phyloP scores from a whole-genome alignment of 2,329 filamentous ascomycete species.

The Didymella segeticola region DNA sequence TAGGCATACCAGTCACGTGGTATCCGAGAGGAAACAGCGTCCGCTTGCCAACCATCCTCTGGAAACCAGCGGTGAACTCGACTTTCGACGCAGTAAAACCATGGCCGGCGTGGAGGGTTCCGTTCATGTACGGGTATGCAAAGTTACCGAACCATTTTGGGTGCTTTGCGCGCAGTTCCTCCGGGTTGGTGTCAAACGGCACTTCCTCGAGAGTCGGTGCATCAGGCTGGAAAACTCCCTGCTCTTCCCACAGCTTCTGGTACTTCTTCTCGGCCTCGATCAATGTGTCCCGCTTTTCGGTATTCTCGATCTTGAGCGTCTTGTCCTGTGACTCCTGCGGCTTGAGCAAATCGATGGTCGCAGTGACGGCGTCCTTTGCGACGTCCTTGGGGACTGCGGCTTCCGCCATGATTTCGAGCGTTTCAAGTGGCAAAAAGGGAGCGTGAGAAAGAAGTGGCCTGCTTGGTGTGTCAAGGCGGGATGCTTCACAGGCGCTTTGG shows the following conservation, averaged over 20 bases:
- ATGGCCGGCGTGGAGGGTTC: conserved; percentile 81
- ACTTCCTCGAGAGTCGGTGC: conserved; percentile 81
- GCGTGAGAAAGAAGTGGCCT: conserved; percentile 22
- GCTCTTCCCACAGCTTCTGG: conserved; percentile 81
- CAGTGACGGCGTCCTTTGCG: conserved; percentile 55
- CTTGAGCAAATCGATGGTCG: conserved; percentile 62
- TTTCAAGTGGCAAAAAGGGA: conserved; percentile 16
- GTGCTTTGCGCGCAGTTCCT: conserved; percentile 77
- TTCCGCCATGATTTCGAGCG: conserved; percentile 39
- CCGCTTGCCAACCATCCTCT: conserved; percentile 88
- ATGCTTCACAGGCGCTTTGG: conserved; percentile 14
- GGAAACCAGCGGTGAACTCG: conserved; percentile 87
- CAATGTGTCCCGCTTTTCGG: conserved; percentile 84
- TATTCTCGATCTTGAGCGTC: conserved; percentile 73
- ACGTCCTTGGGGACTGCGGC: conserved; percentile 35
- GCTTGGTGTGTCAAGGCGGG: conserved; percentile 17
- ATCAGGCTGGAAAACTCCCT: conserved; percentile 81
- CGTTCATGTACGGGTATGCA: conserved; percentile 62
- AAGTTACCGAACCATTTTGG: conserved; percentile 92
- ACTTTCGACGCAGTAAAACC: conserved; percentile 91
- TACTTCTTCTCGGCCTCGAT: conserved; percentile 90
- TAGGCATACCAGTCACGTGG: conserved; percentile 92
- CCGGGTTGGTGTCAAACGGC: conserved; percentile 75
- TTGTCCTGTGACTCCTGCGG: conserved; percentile 63
- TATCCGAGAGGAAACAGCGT: conserved; percentile 90